Base-by-base conservation (phyloP, 352 stramenopile species). In the Saprolegnia parasitica region DNA sequence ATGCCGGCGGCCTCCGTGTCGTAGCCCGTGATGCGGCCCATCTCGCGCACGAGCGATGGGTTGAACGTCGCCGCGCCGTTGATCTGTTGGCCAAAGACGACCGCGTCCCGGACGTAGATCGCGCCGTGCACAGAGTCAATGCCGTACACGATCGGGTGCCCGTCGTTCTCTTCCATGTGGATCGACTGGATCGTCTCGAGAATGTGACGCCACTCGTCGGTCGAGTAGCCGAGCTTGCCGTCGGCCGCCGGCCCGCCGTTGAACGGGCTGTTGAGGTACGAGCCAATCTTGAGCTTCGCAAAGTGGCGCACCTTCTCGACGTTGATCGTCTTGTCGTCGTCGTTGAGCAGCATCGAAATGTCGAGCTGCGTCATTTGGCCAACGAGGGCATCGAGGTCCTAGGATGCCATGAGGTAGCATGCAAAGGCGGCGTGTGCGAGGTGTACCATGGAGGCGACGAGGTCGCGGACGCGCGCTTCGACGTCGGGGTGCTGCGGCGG, bases 331-430 rank as follows among this genome's bases (percentile, higher is more conserved):
- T 80, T 85, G 42, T 76, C 74, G 42, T 76, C 74, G 0, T 78
- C 57, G 49, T 81, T 73, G 32, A 96, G 58, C 24, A 97, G 80
- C 9, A 86, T 81, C 68, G 80, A 86, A 37, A 97, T 83, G 37
- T 97, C 90, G 11, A 98, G 77, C 76, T 98, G 92, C 15, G 86
- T 83, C 89, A 98, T 96, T 70, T 98, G 92, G 0, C 89, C 90
- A 13, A 98, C 75, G 74, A 67, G 37, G 32, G 42, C 29, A 37
- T 56, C 61, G 23, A 67, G 11, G 23, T 47, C 46, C 61, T 67
- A 67, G 2, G n/a, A 35, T 8, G 11, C 20, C 35, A 42, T 35
- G 13, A 24, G n/a, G n/a, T n/a, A n/a, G n/a, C n/a, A n/a, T n/a
- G n/a, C n/a, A n/a, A n/a, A n/a, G n/a, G n/a, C n/a, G n/a, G n/a